Percentiles rank a stretch among this genome's conserved stretches.
Conservation (phyloP, 805 yeast genomes). For the Ogataea methanolica region DNA sequence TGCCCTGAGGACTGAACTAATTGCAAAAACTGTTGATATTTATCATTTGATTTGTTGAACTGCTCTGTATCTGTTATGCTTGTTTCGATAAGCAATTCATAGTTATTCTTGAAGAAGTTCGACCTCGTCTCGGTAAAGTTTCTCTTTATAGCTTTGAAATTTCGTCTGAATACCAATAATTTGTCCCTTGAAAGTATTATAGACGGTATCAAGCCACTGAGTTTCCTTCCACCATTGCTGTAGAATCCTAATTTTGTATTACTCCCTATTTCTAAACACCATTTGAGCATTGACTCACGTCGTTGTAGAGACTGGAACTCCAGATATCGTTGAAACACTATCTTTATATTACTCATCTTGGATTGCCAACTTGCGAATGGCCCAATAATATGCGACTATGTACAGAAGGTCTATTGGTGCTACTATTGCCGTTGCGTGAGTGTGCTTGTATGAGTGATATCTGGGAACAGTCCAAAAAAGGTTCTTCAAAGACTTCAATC, state of each 20-base stretch:
- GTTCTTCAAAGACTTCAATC: too few species aligned
- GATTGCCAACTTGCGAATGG: not conserved
- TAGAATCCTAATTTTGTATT: conserved; percentile 1
- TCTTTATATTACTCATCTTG: conserved; percentile 21
- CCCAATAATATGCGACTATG: too few species aligned
- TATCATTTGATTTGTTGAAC: conserved; percentile 3
- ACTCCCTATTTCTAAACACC: conserved; percentile 20
- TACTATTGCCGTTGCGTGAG: not conserved
- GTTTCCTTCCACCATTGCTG: conserved; percentile 1
- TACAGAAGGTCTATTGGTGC: conserved; percentile 5
- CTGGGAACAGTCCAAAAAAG: too few species aligned
- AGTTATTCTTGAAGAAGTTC: conserved; percentile 23
- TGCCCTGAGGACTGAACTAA: not conserved
- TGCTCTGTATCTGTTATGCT: not conserved
- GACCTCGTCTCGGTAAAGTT: conserved; percentile 19
- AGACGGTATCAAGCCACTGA: conserved; percentile 12
- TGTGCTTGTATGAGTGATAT: too few species aligned
- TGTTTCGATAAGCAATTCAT: conserved; percentile 14
- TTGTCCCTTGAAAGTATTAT: conserved; percentile 2
- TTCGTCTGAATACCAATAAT: conserved; percentile 4
- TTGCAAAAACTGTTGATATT: not conserved
- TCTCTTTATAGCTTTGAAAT: conserved; percentile 12
- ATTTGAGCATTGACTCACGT: conserved; percentile 24
- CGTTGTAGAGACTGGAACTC: conserved; percentile 21
- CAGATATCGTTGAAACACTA: conserved; percentile 23